Base-by-base conservation (phyloP, 441 rosid genomes). In the Pelargonium cotyledonis region DNA sequence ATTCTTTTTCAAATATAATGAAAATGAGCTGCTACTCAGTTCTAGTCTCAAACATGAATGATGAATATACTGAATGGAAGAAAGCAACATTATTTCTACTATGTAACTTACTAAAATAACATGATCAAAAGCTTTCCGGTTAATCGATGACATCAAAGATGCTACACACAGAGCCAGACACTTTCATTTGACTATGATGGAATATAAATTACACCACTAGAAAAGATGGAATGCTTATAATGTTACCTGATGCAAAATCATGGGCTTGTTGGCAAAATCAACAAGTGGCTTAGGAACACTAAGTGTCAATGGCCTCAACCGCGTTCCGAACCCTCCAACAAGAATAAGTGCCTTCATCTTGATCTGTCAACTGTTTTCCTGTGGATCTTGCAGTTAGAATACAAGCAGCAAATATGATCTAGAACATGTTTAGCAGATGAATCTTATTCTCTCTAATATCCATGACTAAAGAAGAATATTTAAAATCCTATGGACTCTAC, bases 301-400 rank as follows among this genome's bases (percentile, higher is more conserved):
- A 53, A 53, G 60, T 4, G 60, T 53, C 60, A 53, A 53, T 5
- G 60, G 60, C 21, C 60, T 53, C 60, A 53, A 53, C 60, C 60
- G 60, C 6, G 60, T 53, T 19, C 60, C 60, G n/a, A 53, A 53
- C 21, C 60, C 60, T 0, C 60, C 60, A 15, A 53, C 60, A 53
- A 53, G 60, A 53, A 53, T 53, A 53, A 53, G 60, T 19, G 60
- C 60, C 60, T 53, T 53, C 60, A 53, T 53, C 41, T 38, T 6
- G 41, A 38, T 38, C 41, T 38, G 41, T 6, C 41, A 0, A 38
- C 41, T 38, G 41, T 19, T 19, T 19, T 15, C 63, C 63, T 58
- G 63, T 58, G 63, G 63, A 7, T 58, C 63, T 19, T 9, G 31
- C 11, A 58, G 31, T 58, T 58, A 19, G 23, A 18, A 57, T 18